A percentile compares a stretch with the other conserved stretches of the same genome.
Conservation (phyloP, 2,329 filamentous ascomycete species). For the Exophiala aquamarina region DNA sequence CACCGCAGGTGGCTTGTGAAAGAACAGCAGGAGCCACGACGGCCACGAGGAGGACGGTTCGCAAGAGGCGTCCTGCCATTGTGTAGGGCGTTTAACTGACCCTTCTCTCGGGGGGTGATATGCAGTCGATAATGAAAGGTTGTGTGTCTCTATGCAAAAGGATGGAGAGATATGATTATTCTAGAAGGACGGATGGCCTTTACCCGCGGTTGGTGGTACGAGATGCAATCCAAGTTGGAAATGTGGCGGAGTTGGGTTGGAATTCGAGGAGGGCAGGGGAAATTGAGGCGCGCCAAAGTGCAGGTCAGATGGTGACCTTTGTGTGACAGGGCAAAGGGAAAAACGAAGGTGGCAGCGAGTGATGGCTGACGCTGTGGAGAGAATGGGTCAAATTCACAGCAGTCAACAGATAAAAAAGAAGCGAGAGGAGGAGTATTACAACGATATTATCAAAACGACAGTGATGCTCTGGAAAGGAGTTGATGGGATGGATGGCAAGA, state of each 20-base stretch:
- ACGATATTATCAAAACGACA: not conserved
- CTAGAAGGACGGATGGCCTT: not conserved
- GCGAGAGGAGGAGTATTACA: not conserved
- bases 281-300: not conserved
- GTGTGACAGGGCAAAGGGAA: not conserved
- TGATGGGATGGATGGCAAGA: not conserved
- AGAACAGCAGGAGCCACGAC: slow-evolving; percentile 27
- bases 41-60: slow-evolving; percentile 16
- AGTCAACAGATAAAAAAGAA: no score
- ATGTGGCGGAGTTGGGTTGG: not conserved
- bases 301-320: not conserved
- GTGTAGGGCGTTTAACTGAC: not conserved
- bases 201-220: slow-evolving; percentile 12
- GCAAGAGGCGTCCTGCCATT: slow-evolving; percentile 20
- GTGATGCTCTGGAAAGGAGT: not conserved
- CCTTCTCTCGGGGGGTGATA: slow-evolving; percentile 2
- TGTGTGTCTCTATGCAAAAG: slow-evolving; percentile 1
- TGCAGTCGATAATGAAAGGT: slow-evolving; percentile 20
- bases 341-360: not conserved
- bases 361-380: not conserved
- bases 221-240: not conserved
- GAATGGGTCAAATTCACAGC: no score
- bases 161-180: not conserved
- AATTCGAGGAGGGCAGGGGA: not conserved
- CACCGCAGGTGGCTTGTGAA: slow-evolving; percentile 38